A percentile compares a stretch with the other conserved stretches of the same genome.
Evolutionary conservation across 2,329 filamentous ascomycete species (phyloP).

Genomic region (Boeremia lycopersici): DNA sequence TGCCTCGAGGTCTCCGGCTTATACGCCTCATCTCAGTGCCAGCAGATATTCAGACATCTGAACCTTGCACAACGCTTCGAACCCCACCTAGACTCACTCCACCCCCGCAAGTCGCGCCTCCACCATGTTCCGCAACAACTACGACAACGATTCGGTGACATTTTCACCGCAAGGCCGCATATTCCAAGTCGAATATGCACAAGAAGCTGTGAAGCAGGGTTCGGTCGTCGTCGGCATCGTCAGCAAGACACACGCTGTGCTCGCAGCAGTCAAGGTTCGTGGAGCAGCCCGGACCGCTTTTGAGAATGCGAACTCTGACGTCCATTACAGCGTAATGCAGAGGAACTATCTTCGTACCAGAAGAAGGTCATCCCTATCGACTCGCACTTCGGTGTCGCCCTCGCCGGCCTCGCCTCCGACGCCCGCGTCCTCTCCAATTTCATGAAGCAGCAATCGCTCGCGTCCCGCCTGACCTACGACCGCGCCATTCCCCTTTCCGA

Average conservation of each 20-base stretch:
- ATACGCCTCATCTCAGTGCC: background rate
- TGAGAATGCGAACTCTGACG: slow-evolving; percentile 16
- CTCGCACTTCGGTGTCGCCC: slow-evolving; percentile 92
- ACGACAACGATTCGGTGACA: slow-evolving; percentile 99
- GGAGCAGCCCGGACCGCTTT: background rate
- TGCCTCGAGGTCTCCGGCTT: background rate
- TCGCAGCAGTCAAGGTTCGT: slow-evolving; percentile 91
- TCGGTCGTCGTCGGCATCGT: slow-evolving; percentile 96
- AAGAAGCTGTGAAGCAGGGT: slow-evolving; percentile 98
- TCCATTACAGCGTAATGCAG: slow-evolving; percentile 82
- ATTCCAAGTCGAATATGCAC: slow-evolving; percentile 99
- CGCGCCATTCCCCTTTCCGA: slow-evolving; percentile 88
- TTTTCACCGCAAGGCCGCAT: slow-evolving; percentile 99
- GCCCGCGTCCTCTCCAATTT: slow-evolving; percentile 99
- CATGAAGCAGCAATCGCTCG: slow-evolving; percentile 99
- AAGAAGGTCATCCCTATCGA: slow-evolving; percentile 99
- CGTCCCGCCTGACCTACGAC: slow-evolving; percentile 93
- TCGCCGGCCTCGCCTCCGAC: slow-evolving; percentile 95
- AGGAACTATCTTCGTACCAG: slow-evolving; percentile 99
- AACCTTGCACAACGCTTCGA: background rate
- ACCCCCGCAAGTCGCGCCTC: slow-evolving; percentile 20
- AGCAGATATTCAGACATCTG: background rate
- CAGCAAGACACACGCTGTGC: slow-evolving; percentile 96
- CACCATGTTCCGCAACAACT: slow-evolving; percentile 99
- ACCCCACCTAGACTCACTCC: slow-evolving; percentile 3